Evolutionary conservation across 371 early-diverging fungal species (phyloP), one percentile per base, ranked within the genome.

Genomic region (Actinomortierella ambigua): DNA sequence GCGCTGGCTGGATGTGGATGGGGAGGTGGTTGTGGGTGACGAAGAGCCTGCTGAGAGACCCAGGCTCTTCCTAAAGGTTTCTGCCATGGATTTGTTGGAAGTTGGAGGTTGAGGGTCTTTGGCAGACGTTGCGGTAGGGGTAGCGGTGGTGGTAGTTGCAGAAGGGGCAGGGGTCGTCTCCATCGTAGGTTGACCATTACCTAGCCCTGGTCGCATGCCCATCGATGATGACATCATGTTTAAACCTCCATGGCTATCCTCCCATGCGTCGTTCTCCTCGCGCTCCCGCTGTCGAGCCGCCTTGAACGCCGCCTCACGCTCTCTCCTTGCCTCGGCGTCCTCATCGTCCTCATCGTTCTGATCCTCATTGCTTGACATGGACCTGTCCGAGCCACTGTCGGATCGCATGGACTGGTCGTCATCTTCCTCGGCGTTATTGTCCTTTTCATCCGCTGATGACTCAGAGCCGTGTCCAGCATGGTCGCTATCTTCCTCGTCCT

Each of bases 301-400:
- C 43, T 52, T 59, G 57, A 63, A 69, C 26, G 69, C 63, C 9
- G 62, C 63, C 28, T 68, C 63, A n/a, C 63, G 58, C 17, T 40
- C 69, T n/a, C 18, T 34, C 26, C 59, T 58, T 0, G 43, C 50
- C 46, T n/a, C 20, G 46, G 15, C 57, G 14, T 49, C 54, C 15
- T 18, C n/a, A 26, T 60, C 47, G 23, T 39, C 39, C 9, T 24
- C 54, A 28, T 39, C 48, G 17, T 27, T 50, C 28, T 24, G 53
- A 53, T 23, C 24, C 49, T 14, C 23, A 23, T 23, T n/a, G n/a
- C 24, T 14, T 49, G 24, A 29, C 54, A 58, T 61, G 1, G 52
- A 40, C 24, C 49, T 44, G 22, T 57, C 57, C n/a, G n/a, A n/a
- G 15, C 23, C 49, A 48, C 44, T 41, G 11, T 49, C 29, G 8